Base-by-base conservation (phyloP, 768 basidiomycete species). In the Pisolithus albus region DNA sequence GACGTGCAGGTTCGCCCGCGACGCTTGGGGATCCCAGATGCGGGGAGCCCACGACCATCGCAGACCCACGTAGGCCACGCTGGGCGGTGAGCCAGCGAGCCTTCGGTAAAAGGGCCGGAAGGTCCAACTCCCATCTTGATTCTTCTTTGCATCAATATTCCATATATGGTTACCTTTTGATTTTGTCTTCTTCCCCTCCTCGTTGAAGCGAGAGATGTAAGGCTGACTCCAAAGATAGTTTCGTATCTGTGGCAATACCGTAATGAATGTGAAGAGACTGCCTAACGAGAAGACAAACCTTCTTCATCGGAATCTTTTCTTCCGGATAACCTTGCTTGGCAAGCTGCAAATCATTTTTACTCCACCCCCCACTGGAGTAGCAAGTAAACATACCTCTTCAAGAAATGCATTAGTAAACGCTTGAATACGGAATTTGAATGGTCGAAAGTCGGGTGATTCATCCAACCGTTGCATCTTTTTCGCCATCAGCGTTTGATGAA, bases 101-200 rank as follows among this genome's bases (percentile, higher is more conserved):
- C 86, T 87, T 50, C 93, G 84, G 61, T 86, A 75, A 72, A 95
- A 96, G 11, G 89, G 84, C 47, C 91, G 79, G 72, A 95, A 96
- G 48, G 81, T 76, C 92, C 92, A 97, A 56, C 78, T 72, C 39
- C 85, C 81, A 45, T 88, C 88, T 21, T 72, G 73, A 21, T 72
- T 64, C 68, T 90, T 94, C 72, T 82, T 90, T n/a, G 92, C 95
- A 61, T 97, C 92, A 47, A 98, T 87, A 62, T 92, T 94, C 95
- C 95, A 99, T 58, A 97, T 96, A 62, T 98, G 95, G 70, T 99
- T 99, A 44, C 95, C 95, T 74, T 96, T 96, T 49, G 92, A 94
- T 70, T 99, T 99, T 21, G 94, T 90, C 72, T 99, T 99, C 70
- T 97, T 97, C 34, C 95, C 95, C 65, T 98, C 95, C 62, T 97